Conservation (phyloP, 2,329 filamentous ascomycete species). For the Tolypocladium sp. region DNA sequence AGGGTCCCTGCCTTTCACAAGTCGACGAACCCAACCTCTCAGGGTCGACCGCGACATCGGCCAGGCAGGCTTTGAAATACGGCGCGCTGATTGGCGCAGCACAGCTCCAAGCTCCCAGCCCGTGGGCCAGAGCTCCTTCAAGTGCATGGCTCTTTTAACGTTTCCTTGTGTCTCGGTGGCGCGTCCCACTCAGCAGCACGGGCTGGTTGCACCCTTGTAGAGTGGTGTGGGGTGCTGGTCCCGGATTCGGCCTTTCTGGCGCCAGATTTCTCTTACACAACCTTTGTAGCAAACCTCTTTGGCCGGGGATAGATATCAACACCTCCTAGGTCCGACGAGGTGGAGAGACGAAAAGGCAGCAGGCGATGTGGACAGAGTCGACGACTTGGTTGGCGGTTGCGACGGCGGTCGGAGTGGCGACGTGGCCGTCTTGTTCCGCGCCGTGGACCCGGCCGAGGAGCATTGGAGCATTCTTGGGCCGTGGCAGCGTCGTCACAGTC, state of each 20-base stretch:
- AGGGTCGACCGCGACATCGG: constrained; percentile 22
- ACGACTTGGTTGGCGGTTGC: background rate
- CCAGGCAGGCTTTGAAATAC: constrained; percentile 17
- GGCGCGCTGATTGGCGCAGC: constrained; percentile 18
- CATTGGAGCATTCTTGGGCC: background rate
- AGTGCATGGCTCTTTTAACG: constrained; percentile 1
- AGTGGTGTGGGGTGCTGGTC: constrained; percentile 15
- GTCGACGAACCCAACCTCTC: constrained; percentile 2
- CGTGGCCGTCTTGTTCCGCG: background rate
- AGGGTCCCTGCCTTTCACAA: constrained; percentile 5
- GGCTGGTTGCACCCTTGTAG: constrained; percentile 6
- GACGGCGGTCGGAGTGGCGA: background rate
- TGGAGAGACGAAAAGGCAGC: background rate
- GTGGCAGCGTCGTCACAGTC: background rate
- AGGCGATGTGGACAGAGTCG: background rate
- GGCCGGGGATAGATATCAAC: background rate
- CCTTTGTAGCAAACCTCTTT: constrained; percentile 20
- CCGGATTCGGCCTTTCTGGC: constrained; percentile 14
- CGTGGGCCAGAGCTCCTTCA: background rate
- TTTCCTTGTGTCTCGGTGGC: background rate
- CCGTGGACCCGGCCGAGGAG: background rate
- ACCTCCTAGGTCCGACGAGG: background rate
- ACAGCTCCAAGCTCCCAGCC: background rate
- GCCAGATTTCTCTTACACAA: constrained; percentile 27
- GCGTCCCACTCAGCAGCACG: constrained; percentile 1